phyloP scores from a whole-genome alignment of 441 rosid species.

The Brassica hybrid region DNA sequence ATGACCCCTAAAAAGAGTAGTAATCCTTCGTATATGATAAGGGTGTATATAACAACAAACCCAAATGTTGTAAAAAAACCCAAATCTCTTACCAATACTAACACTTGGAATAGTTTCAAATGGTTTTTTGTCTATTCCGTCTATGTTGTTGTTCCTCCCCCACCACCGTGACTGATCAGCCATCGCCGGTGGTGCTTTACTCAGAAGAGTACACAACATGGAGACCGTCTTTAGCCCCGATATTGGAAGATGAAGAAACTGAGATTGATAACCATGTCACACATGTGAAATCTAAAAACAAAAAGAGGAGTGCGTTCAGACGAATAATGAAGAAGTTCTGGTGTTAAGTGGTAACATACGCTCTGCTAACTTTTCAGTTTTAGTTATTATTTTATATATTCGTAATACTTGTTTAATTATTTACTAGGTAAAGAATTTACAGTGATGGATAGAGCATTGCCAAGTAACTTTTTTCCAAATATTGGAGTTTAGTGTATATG shows the following conservation, averaged over 20 bases:
- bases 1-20: neutral
- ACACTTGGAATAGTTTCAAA: neutral
- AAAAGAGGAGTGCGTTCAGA: neutral
- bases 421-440: neutral
- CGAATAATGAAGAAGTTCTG: neutral
- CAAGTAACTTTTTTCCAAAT: neutral
- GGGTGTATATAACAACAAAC: neutral
- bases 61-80: neutral
- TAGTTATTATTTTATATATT: neutral
- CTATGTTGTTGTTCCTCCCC: neutral
- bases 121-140: conserved; percentile 1
- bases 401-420: neutral
- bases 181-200: neutral
- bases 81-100: neutral
- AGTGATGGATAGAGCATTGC: conserved; percentile 1
- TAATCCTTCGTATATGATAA: neutral
- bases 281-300: neutral
- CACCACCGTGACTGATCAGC: conserved; percentile 2
- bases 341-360: neutral
- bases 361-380: neutral
- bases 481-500: neutral
- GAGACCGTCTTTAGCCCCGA: conserved; percentile 27
- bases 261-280: neutral
- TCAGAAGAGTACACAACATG: neutral
- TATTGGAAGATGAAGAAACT: conserved; percentile 25